Percentiles rank a stretch among this genome's conserved stretches.
Evolutionary conservation across 225 moss, liverwort and hornwort genomes (phyloP).

Genomic region (Neckera pumila): DNA sequence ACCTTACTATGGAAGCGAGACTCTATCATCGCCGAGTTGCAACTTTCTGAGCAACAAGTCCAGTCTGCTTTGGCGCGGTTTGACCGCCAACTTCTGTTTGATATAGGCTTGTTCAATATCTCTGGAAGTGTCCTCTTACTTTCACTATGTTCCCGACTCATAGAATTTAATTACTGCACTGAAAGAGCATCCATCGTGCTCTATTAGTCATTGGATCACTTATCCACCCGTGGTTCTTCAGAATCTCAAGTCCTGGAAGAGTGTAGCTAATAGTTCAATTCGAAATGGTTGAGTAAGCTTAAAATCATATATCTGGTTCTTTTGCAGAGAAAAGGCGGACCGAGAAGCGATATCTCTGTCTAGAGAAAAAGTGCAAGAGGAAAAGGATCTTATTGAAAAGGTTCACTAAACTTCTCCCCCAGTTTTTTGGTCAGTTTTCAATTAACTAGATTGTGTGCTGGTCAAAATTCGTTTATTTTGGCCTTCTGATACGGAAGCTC

Average conservation of each 20-base stretch:
- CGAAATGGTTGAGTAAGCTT: background rate
- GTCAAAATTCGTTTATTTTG: background rate
- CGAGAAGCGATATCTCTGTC: conserved; percentile 41
- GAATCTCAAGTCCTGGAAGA: background rate
- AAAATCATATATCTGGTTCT: background rate
- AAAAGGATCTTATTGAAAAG: conserved; percentile 41
- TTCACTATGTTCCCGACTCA: background rate
- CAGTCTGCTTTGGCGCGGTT: conserved; percentile 73
- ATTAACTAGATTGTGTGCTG: background rate
- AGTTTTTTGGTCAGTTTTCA: background rate
- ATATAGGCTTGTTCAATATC: background rate
- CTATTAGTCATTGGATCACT: background rate
- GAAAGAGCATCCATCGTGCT: background rate
- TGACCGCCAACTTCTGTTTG: background rate
- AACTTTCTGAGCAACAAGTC: conserved; percentile 79
- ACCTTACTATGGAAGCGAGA: conserved; percentile 72
- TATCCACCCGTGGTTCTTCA: background rate
- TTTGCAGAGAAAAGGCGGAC: conserved; percentile 62
- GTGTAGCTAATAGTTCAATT: background rate
- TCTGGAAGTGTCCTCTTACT: background rate
- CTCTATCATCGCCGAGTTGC: conserved; percentile 57
- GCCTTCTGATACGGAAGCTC: background rate
- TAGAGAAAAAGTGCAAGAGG: conserved; percentile 56
- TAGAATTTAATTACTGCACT: background rate
- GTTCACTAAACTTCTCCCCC: background rate